Evolutionary conservation across 192 early-diverging fungal species (phyloP), one percentile per base, ranked within the genome.

Genomic region (Backusella sp.): DNA sequence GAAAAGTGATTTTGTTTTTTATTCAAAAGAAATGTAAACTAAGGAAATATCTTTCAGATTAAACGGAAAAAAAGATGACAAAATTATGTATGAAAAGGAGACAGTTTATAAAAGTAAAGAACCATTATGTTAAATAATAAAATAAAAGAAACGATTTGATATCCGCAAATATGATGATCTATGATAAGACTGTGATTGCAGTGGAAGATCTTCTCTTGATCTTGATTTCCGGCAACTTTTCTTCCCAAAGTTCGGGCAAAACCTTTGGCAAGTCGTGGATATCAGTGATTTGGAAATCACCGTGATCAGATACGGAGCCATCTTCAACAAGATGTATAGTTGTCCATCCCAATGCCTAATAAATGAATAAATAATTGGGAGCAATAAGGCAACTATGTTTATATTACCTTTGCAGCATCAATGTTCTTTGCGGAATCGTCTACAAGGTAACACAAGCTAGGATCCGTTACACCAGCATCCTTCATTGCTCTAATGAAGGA

Each of bases 351-450:
- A 86, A 66, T 73, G 80, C 36, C 72, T 76, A 69, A 42, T 14
- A 37, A 76, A 14, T 23, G 15, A 11, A 19, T 56, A 11, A 19
- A 59, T 67, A 30, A 44, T 15, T 6, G 14, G 74, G 15, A n/a
- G 6, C 42, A 4, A 23, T 41, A 7, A 17, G 26, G 14, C 9
- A 5, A 4, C 1, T 74, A 17, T 26, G 19, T 30, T 65, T 17
- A 65, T 23, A 56, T 85, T 76, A 80, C 88, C 66, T 86, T 67
- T 14, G 92, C 94, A 11, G 83, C 86, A 49, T 88, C 84, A 5
- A 94, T 84, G 74, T 95, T 95, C 9, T 73, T 80, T 4, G 84
- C 84, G 8, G 88, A 87, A 78, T 95, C 94, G 73, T 95, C 94
- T 0, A 91, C 94, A 80, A 95, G 89, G 77, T 87, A 95, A 80